These are phyloP conservation scores for Leccinum olivaceopallidum DNA, from an alignment of 768 basidiomycete genomes.

Conservation along the genomic window DNA sequence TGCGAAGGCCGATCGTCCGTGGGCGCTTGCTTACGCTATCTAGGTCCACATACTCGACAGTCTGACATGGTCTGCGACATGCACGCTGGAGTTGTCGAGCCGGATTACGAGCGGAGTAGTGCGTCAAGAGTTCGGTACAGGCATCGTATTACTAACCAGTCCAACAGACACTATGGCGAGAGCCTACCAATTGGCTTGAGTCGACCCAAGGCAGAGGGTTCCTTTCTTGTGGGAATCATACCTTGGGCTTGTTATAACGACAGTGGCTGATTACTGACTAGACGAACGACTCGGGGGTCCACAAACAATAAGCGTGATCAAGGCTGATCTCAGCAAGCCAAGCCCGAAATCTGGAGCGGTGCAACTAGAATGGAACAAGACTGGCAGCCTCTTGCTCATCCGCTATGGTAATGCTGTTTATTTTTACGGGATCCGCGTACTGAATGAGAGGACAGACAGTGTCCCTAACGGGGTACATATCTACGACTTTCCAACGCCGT, in stretches of 20 bases:
- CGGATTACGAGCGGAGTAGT: constrained; percentile 60
- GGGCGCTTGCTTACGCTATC: constrained; percentile 1
- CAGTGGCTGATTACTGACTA: constrained; percentile 27
- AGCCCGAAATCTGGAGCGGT: constrained; percentile 66
- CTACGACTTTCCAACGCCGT: constrained; percentile 66
- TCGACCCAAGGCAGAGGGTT: constrained; percentile 84
- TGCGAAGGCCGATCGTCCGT: background rate
- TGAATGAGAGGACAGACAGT: constrained; percentile 45
- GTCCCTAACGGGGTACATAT: constrained; percentile 65
- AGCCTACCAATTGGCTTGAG: constrained; percentile 83
- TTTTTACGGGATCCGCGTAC: background rate
- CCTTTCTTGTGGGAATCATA: constrained; percentile 64
- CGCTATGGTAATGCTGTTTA: constrained; percentile 59
- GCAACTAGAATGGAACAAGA: constrained; percentile 81
- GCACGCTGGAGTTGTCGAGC: constrained; percentile 59
- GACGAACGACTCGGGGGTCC: constrained; percentile 67
- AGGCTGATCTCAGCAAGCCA: constrained; percentile 59
- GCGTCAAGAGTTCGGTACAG: constrained; percentile 28
- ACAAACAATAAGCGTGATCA: constrained; percentile 49
- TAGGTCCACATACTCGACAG: constrained; percentile 78
- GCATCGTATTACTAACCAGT: constrained; percentile 3
- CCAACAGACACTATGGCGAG: constrained; percentile 76
- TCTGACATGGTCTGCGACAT: constrained; percentile 70
- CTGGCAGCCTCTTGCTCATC: constrained; percentile 69
- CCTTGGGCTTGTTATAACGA: background rate